phyloP scores from a whole-genome alignment of 2,329 filamentous ascomycete genomes.

The Exophiala bonariae region DNA sequence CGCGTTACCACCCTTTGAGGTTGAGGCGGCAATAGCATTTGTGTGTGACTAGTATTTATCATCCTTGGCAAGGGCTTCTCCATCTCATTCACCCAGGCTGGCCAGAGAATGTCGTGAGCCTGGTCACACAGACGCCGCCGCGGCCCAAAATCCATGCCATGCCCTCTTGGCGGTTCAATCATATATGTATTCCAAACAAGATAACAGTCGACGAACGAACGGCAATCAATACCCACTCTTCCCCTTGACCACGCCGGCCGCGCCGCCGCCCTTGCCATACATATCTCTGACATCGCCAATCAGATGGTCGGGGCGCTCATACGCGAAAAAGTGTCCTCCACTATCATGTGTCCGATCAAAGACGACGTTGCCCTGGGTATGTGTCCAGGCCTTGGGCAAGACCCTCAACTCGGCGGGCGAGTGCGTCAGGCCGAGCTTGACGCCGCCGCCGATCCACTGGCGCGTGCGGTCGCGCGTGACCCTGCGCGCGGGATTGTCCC shows the following conservation, averaged over 20 bases:
- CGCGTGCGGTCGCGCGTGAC: conserved; percentile 15
- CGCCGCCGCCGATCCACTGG: conserved; percentile 36
- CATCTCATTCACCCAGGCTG: too few species aligned
- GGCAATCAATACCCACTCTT: conserved; percentile 34
- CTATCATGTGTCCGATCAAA: conserved; percentile 42
- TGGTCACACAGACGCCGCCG: too few species aligned
- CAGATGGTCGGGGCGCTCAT: conserved; percentile 50
- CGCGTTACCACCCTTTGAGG: too few species aligned
- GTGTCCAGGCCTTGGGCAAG: conserved; percentile 52
- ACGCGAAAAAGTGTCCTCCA: conserved; percentile 57
- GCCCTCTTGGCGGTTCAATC: too few species aligned
- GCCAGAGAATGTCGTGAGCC: too few species aligned
- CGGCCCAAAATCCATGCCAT: too few species aligned
- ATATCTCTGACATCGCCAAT: conserved; percentile 48
- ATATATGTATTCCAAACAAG: too few species aligned
- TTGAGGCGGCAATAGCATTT: too few species aligned
- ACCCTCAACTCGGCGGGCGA: conserved; percentile 53
- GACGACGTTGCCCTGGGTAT: conserved; percentile 53
- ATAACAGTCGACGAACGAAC: background rate
- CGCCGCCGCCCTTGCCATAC: conserved; percentile 45
- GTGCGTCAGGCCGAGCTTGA: conserved; percentile 55
- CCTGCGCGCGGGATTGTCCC: conserved; percentile 23
- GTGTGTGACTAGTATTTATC: too few species aligned
- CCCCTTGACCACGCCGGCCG: conserved; percentile 33
- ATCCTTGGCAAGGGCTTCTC: too few species aligned